Evolutionary conservation across 2,329 filamentous ascomycete genomes (phyloP).

Genomic region (Byssochlamys sp.): DNA sequence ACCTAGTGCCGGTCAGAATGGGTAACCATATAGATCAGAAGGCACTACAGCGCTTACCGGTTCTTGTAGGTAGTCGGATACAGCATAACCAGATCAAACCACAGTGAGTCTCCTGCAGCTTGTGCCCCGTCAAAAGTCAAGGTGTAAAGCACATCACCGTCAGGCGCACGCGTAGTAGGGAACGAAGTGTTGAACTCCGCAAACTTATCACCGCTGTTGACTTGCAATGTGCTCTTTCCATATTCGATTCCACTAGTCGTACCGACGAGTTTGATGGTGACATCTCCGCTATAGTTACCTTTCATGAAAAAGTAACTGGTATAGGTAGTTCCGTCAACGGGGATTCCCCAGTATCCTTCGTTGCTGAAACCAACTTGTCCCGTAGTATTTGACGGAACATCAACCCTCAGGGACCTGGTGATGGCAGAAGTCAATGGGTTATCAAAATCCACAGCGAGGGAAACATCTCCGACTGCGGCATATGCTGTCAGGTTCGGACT

Average conservation of each 20-base stretch:
- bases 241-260: conserved; percentile 15
- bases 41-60: background rate
- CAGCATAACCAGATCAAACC: conserved; percentile 18
- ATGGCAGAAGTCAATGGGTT: conserved; percentile 46
- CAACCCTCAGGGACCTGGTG: conserved; percentile 41
- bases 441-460: conserved; percentile 40
- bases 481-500: conserved; percentile 39
- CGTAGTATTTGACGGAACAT: conserved; percentile 14
- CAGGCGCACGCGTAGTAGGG: conserved; percentile 10
- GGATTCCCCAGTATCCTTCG: conserved; percentile 27
- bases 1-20: conserved; percentile 8
- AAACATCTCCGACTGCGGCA: conserved; percentile 35
- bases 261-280: conserved; percentile 19
- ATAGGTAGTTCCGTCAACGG: conserved; percentile 18
- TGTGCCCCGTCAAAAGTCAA: conserved; percentile 17
- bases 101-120: conserved; percentile 12
- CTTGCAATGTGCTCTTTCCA: conserved; percentile 17
- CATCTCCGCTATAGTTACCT: conserved; percentile 17
- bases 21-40: background rate
- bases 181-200: conserved; percentile 9
- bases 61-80: conserved; percentile 6
- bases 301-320: conserved; percentile 23
- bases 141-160: conserved; percentile 21
- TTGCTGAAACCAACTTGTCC: conserved; percentile 36
- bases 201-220: conserved; percentile 13